Conservation (phyloP, 495 filamentous ascomycete genomes). For the Penicillium manginii region DNA sequence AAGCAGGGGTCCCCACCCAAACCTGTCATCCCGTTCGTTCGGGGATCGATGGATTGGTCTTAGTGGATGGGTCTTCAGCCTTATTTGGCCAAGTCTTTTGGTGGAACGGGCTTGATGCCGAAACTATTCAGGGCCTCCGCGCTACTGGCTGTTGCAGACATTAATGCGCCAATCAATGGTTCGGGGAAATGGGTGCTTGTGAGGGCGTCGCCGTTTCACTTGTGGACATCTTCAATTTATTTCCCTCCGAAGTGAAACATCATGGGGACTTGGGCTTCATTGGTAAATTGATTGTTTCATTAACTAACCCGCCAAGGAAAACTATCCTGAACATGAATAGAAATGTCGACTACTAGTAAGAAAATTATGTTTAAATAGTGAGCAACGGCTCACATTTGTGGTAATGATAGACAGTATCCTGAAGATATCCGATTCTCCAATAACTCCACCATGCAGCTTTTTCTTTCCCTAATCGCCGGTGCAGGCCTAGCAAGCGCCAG, state of each 20-base stretch:
- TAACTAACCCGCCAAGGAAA: neutral
- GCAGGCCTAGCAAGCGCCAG: constrained; percentile 15
- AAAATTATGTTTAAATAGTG: neutral
- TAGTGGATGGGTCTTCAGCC: constrained; percentile 3
- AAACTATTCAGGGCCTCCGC: neutral
- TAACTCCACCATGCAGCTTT: constrained; percentile 11
- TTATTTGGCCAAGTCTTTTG: neutral
- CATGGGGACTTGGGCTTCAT: neutral
- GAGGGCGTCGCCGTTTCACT: constrained; percentile 10
- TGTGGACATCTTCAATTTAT: neutral
- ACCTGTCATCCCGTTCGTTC: neutral
- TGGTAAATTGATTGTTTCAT: neutral
- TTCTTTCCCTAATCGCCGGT: constrained; percentile 8
- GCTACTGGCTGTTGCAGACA: neutral
- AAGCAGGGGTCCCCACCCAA: neutral
- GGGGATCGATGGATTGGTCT: neutral
- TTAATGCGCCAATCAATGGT: constrained; percentile 21
- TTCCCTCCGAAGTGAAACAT: constrained; percentile 16
- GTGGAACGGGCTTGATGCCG: neutral
- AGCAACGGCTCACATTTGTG: neutral
- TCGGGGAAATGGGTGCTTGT: neutral
- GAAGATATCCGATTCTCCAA: neutral
- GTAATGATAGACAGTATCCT: constrained; percentile 2
- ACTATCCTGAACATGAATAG: neutral
- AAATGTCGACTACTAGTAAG: no score